phyloP scores from a whole-genome alignment of 768 basidiomycete genomes.

The Strobilomyces echinocephalus region DNA sequence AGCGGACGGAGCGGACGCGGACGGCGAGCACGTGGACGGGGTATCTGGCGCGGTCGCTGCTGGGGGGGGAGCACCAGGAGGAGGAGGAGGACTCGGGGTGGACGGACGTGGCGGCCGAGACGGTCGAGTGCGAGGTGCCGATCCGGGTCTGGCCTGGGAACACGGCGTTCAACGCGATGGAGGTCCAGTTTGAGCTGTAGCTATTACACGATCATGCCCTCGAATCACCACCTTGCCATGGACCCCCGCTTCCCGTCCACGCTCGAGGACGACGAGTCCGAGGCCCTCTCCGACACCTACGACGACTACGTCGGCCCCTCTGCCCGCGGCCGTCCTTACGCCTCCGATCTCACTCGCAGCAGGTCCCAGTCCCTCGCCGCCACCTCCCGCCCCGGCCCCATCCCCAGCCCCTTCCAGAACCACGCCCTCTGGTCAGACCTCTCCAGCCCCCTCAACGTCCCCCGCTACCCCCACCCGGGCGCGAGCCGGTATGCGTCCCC shows the following conservation, averaged over 20 bases:
- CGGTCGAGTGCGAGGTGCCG: conserved; percentile 92
- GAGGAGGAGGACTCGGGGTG: conserved; percentile 63
- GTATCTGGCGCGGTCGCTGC: conserved; percentile 38
- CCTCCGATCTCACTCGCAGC: conserved; percentile 62
- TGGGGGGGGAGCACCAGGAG: conserved; percentile 40
- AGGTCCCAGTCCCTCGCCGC: conserved; percentile 74
- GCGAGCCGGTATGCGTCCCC: conserved; percentile 61
- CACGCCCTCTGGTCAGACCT: conserved; percentile 54
- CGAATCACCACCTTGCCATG: conserved; percentile 35
- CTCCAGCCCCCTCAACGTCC: conserved; percentile 56
- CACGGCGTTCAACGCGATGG: conserved; percentile 76
- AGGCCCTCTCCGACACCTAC: conserved; percentile 56
- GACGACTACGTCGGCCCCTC: conserved; percentile 48
- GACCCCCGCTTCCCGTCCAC: conserved; percentile 69
- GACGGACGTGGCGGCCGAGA: conserved; percentile 69
- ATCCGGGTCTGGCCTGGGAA: conserved; percentile 86
- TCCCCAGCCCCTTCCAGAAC: conserved; percentile 45
- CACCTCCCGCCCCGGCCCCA: conserved; percentile 45
- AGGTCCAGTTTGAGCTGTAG: conserved; percentile 75
- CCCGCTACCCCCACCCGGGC: conserved; percentile 57
- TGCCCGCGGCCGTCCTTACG: conserved; percentile 55
- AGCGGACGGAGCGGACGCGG: conserved; percentile 31
- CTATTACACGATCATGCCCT: too few relatives aligned
- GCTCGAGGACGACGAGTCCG: conserved; percentile 78
- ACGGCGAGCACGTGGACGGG: conserved; percentile 32